Percentiles rank a stretch among this genome's conserved stretches.
Conservation (phyloP, 495 filamentous ascomycete species). For the Penicillium maclennaniae region DNA sequence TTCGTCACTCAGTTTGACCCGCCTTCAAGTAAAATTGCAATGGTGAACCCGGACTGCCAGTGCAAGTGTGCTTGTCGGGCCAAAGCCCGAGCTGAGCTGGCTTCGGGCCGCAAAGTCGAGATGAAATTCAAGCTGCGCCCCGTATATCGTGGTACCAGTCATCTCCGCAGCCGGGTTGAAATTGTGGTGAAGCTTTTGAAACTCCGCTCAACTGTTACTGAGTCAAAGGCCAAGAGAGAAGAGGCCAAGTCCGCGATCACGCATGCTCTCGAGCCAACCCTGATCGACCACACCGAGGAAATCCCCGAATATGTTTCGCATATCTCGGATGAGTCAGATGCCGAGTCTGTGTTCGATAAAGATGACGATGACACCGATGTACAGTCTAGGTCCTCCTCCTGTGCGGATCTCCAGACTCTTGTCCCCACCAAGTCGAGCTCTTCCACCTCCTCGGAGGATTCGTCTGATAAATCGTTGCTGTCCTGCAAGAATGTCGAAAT, state of each 20-base stretch:
- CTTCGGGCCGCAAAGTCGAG: background rate
- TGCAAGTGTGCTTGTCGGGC: background rate
- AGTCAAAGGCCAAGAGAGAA: conserved; percentile 4
- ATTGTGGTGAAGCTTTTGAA: conserved; percentile 15
- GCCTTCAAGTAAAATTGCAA: background rate
- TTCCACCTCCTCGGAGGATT: background rate
- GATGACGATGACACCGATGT: background rate
- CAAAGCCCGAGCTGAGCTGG: conserved; percentile 2
- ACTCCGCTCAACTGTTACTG: conserved; percentile 9
- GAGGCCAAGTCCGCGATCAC: background rate
- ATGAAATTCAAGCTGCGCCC: conserved; percentile 7
- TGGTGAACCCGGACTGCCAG: background rate
- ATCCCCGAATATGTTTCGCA: background rate
- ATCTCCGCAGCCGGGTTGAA: conserved; percentile 11
- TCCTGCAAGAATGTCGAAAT: background rate
- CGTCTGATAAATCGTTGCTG: background rate
- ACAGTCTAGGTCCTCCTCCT: background rate
- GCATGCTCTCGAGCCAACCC: background rate
- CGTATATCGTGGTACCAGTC: background rate
- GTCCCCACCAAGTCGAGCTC: background rate
- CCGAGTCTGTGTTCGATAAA: background rate
- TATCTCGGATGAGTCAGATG: background rate
- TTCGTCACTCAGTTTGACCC: background rate
- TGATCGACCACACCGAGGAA: background rate
- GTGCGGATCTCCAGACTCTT: background rate